phyloP scores from a whole-genome alignment of 1,139 yeast species.

The Magnusiomyces tetraspermus region DNA sequence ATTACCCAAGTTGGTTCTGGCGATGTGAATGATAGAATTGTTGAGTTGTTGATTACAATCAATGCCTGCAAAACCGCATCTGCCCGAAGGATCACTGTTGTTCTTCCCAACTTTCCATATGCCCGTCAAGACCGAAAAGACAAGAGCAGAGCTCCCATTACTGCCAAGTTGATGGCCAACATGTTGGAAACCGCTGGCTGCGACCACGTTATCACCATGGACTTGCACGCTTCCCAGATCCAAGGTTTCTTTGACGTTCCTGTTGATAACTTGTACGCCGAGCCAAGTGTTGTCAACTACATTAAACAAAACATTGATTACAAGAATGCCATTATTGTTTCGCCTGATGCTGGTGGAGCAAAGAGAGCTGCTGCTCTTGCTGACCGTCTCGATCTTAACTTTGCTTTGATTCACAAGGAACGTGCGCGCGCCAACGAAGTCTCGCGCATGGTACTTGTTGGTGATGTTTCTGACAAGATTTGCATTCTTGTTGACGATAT shows the following conservation, averaged over 20 bases:
- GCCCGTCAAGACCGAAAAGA: constrained; percentile 97
- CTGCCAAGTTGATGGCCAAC: constrained; percentile 93
- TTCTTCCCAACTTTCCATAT: constrained; percentile 90
- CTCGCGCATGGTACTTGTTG: constrained; percentile 89
- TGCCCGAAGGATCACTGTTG: constrained; percentile 91
- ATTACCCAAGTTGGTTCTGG: constrained; percentile 89
- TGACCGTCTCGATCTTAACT: constrained; percentile 81
- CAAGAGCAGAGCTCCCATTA: constrained; percentile 92
- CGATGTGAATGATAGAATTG: constrained; percentile 71
- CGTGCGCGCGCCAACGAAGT: constrained; percentile 93
- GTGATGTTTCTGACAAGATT: constrained; percentile 81
- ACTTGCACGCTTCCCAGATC: constrained; percentile 92
- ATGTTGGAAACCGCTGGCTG: constrained; percentile 94
- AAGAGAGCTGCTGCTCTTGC: constrained; percentile 88
- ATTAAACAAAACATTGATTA: constrained; percentile 63
- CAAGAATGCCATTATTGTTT: constrained; percentile 71
- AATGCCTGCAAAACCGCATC: constrained; percentile 94
- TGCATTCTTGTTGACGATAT: constrained; percentile 93
- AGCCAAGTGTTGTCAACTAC: constrained; percentile 85
- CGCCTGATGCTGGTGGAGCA: constrained; percentile 99
- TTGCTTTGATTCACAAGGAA: constrained; percentile 96
- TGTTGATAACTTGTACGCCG: constrained; percentile 92
- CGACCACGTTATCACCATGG: constrained; percentile 95
- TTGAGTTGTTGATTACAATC: constrained; percentile 84
- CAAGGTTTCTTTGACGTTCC: constrained; percentile 96